Base-by-base conservation (phyloP, 352 stramenopile species). In the Pythium rhizo-oryzae region DNA sequence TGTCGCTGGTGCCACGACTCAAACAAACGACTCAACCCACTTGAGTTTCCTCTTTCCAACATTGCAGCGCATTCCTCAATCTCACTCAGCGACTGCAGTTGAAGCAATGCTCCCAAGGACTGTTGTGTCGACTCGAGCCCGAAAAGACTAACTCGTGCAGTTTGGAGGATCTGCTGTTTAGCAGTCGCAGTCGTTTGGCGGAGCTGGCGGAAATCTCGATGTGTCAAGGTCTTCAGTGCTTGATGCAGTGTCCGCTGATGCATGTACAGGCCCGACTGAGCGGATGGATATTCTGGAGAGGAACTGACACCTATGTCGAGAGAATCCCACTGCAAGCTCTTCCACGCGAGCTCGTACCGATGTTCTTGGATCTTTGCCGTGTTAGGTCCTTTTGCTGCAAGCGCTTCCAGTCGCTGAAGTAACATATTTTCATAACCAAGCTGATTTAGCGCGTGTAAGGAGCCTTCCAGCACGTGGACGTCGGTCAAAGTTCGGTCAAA, bases 291-390 rank as follows among this genome's bases (percentile, higher is more conserved):
- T 46, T 46, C 39, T 16, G 39, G 15, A 2, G 18, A 16, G 18
- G 39, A 15, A 46, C 59, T 18, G 30, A 24, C 46, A 53, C 33
- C 43, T 43, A 72, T 18, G 72, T 71, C n/a, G 24, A 81, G 59
- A 7, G 67, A 68, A 30, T 85, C 75, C 89, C 89, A 96, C 66
- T 94, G 87, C 64, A 93, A 67, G 37, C 66, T 85, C 53, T 89
- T 91, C 89, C 89, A 96, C 1, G 87, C 85, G 23, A 92, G 67
- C 59, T 93, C 79, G 62, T 90, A 96, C 30, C 85, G 84, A 65
- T 91, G 77, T 49, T 93, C 78, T 13, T 80, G 64, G 8, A 81
- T 58, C 65, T 69, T 67, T 18, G 59, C 23, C 1, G 67, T 70
- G 23, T 63, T 49, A 11, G 39, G 25, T 8, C 46, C 41, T 49